phyloP scores from a whole-genome alignment of 2,329 filamentous ascomycete genomes.

The Clonostachys sp. region DNA sequence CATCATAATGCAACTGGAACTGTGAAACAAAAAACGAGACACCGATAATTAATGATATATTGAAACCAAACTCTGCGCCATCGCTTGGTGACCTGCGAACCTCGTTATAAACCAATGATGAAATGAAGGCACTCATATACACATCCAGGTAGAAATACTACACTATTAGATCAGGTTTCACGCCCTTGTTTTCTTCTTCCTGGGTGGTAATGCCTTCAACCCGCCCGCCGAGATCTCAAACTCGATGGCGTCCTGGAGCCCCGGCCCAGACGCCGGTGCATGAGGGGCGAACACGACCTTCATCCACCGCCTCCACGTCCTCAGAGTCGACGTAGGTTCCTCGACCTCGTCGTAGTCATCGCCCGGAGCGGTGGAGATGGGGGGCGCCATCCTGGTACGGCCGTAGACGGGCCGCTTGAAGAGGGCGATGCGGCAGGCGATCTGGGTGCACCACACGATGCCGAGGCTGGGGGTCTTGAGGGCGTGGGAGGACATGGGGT shows the following conservation, averaged over 20 bases:
- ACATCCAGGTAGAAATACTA: not conserved
- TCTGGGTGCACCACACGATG: conserved; percentile 86
- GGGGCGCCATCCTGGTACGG: conserved; percentile 24
- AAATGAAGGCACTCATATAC: no score
- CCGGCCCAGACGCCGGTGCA: conserved; percentile 46
- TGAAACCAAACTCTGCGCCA: no score
- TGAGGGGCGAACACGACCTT: conserved; percentile 90
- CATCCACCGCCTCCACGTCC: conserved; percentile 69
- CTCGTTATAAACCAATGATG: no score
- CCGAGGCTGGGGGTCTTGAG: conserved; percentile 85
- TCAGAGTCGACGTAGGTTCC: conserved; percentile 39
- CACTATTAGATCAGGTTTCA: not conserved
- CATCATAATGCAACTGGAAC: no score
- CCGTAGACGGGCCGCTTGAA: conserved; percentile 63
- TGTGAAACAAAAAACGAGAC: no score
- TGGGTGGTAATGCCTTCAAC: conserved; percentile 26
- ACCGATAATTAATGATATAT: no score
- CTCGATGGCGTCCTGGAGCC: conserved; percentile 50
- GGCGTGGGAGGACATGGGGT: conserved; percentile 35
- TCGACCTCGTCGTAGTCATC: conserved; percentile 28
- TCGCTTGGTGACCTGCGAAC: no score
- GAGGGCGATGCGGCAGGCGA: conserved; percentile 76
- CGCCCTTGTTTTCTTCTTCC: conserved; percentile 2
- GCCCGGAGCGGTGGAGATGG: conserved; percentile 17
- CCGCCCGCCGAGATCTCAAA: conserved; percentile 74